Conservation (phyloP, 768 basidiomycete genomes). For the Serendipita indica region DNA sequence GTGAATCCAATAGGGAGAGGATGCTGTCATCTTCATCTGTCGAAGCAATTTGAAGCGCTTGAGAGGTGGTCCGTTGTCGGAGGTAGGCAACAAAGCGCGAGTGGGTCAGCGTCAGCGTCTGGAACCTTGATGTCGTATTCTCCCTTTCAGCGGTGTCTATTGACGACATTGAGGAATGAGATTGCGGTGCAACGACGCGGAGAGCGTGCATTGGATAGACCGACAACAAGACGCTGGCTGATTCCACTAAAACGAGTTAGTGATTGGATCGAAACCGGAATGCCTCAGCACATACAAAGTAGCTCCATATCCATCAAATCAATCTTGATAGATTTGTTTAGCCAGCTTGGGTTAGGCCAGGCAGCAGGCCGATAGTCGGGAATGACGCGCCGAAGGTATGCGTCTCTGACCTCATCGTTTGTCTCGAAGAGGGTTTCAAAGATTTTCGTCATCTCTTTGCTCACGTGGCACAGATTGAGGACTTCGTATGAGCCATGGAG, state of each 20-base stretch:
- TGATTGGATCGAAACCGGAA: background rate
- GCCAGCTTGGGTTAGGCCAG: background rate
- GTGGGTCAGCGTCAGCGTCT: background rate
- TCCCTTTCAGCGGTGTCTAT: background rate
- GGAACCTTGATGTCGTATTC: background rate
- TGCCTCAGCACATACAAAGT: background rate
- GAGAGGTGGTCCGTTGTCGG: background rate
- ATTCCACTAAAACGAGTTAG: constrained; percentile 7
- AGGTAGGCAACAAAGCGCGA: constrained; percentile 8
- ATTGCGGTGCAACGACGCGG: background rate
- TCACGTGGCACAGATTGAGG: background rate
- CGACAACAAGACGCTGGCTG: background rate
- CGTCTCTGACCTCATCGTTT: background rate
- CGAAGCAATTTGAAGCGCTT: background rate
- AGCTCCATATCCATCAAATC: constrained; percentile 4
- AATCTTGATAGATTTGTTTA: background rate
- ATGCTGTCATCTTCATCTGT: background rate
- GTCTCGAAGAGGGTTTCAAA: background rate
- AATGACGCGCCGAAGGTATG: background rate
- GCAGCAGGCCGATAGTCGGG: background rate
- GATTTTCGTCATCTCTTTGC: background rate
- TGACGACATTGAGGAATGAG: background rate
- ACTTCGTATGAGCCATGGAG: background rate
- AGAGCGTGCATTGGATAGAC: constrained; percentile 4
- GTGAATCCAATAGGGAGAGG: background rate